A percentile compares a stretch with the other conserved stretches of the same genome.
phyloP scores from a whole-genome alignment of 192 early-diverging fungal species.

The Coemansia sp. region DNA sequence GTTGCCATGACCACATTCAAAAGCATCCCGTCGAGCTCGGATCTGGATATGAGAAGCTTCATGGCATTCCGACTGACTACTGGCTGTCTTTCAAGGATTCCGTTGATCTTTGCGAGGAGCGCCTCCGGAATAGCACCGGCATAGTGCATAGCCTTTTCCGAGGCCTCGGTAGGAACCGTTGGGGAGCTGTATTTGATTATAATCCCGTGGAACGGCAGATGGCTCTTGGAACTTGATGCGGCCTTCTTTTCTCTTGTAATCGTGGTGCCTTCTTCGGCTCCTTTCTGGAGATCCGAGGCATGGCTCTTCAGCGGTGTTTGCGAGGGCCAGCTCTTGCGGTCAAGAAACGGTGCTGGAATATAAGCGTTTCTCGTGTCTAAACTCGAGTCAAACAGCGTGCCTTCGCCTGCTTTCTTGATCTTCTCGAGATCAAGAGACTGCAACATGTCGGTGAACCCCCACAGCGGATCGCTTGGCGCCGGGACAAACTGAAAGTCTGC shows the following conservation, averaged over 20 bases:
- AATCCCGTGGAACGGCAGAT: constrained; percentile 16
- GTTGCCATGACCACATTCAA: constrained; percentile 22
- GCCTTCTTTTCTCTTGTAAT: not conserved
- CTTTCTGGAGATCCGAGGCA: not conserved
- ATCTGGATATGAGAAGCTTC: constrained; percentile 25
- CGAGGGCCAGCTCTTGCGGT: constrained; percentile 31
- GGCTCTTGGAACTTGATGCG: not conserved
- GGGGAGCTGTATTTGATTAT: constrained; percentile 14
- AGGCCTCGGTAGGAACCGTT: constrained; percentile 17
- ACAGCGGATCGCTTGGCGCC: constrained; percentile 29
- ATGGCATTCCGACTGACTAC: constrained; percentile 45
- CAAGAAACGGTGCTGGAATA: constrained; percentile 51
- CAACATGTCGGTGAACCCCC: constrained; percentile 5
- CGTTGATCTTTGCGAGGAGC: constrained; percentile 17
- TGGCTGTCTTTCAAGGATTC: constrained; percentile 29
- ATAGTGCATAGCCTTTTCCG: constrained; percentile 14
- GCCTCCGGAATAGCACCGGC: constrained; percentile 10
- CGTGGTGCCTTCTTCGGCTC: not conserved
- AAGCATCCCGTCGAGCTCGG: constrained; percentile 17
- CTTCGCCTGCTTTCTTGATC: constrained; percentile 24
- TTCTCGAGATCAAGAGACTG: constrained; percentile 26
- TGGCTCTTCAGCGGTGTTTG: constrained; percentile 15
- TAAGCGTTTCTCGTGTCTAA: constrained; percentile 6
- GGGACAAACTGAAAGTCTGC: constrained; percentile 46
- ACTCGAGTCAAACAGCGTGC: constrained; percentile 17